These are phyloP conservation scores for Hanseniaspora meyeri DNA, from an alignment of 805 yeast species.

Conservation along the genomic window DNA sequence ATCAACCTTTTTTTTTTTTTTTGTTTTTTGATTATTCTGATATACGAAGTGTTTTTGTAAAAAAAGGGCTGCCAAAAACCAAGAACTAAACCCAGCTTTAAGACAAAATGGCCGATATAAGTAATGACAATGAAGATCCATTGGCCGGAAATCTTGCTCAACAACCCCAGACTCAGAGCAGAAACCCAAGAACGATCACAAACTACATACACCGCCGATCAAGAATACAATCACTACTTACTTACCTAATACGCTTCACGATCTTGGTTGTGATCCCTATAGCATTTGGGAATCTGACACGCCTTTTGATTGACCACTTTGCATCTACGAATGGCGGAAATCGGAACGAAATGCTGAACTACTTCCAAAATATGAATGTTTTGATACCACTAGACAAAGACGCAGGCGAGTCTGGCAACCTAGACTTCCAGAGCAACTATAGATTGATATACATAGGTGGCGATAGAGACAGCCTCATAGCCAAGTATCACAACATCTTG, in stretches of 20 bases:
- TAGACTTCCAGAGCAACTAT: constrained; percentile 8
- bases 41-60: no score
- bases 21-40: no score
- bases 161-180: not conserved
- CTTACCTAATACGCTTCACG: constrained; percentile 19
- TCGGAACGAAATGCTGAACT: constrained; percentile 20
- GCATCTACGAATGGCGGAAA: constrained; percentile 25
- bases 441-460: constrained; percentile 16
- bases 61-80: no score
- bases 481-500: constrained; percentile 25
- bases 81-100: no score
- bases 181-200: not conserved
- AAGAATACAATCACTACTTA: not conserved
- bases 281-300: constrained; percentile 18
- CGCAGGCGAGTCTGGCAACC: not conserved
- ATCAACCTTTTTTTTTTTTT: no score
- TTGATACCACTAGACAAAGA: constrained; percentile 11
- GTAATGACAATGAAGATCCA: not conserved
- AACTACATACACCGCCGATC: not conserved
- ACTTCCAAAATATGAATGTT: constrained; percentile 19
- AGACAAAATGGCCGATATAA: not conserved
- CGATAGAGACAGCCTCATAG: constrained; percentile 19
- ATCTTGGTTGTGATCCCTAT: constrained; percentile 17
- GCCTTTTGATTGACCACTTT: constrained; percentile 23
- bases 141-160: not conserved